Percentiles rank a stretch among this genome's conserved stretches.
Evolutionary conservation across 2,329 filamentous ascomycete species (phyloP).

Genomic region (Ramularia endophylla): DNA sequence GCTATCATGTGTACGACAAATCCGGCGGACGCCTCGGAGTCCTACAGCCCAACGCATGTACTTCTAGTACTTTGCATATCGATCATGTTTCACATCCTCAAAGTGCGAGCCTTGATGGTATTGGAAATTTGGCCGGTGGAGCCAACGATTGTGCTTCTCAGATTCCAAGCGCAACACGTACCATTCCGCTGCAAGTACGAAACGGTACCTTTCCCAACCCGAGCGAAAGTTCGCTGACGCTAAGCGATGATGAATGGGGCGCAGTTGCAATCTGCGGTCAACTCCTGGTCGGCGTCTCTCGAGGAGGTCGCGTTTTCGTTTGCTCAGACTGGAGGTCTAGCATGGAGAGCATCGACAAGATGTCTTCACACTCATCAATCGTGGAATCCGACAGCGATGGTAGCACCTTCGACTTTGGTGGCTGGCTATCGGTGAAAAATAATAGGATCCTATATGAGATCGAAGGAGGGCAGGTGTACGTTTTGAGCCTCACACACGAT

Average conservation of each 20-base stretch:
- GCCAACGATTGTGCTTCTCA: background rate
- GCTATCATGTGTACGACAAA: constrained; percentile 41
- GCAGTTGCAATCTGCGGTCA: constrained; percentile 40
- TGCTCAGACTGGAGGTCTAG: constrained; percentile 39
- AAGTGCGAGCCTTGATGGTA: no score
- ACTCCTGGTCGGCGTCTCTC: constrained; percentile 41
- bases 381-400: constrained; percentile 39
- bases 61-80: constrained; percentile 13
- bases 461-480: constrained; percentile 36
- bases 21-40: constrained; percentile 34
- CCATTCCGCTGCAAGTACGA: constrained; percentile 15
- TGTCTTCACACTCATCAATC: constrained; percentile 25
- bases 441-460: constrained; percentile 42
- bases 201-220: constrained; percentile 13
- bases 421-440: constrained; percentile 41
- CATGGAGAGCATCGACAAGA: constrained; percentile 17
- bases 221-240: constrained; percentile 11
- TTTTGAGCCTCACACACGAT: constrained; percentile 36
- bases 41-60: constrained; percentile 32
- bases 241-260: constrained; percentile 42
- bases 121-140: no score
- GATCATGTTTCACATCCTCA: constrained; percentile 33
- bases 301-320: constrained; percentile 39
- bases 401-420: constrained; percentile 40
- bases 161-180: constrained; percentile 15